Conservation (phyloP, 768 basidiomycete species). For the Leccinellum rugosiceps region DNA sequence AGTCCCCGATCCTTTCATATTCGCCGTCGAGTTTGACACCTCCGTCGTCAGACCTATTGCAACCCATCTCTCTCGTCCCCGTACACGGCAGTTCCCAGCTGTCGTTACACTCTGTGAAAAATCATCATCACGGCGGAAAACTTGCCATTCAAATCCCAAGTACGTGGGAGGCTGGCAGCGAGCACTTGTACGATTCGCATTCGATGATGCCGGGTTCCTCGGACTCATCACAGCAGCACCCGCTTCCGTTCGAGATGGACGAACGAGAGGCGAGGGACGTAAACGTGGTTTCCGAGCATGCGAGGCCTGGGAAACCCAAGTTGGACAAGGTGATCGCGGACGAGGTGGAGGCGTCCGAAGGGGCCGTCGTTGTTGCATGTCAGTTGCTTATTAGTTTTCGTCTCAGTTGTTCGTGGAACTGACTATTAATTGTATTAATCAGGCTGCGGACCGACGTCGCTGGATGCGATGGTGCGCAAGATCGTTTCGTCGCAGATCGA, state of each 20-base stretch:
- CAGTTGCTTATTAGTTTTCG: constrained; percentile 29
- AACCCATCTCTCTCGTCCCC: constrained; percentile 6
- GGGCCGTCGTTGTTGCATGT: constrained; percentile 68
- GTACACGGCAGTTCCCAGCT: not conserved
- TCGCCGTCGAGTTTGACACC: not conserved
- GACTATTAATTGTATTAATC: not conserved
- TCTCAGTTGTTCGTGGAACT: not conserved
- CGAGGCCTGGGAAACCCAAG: constrained; percentile 64
- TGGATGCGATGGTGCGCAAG: constrained; percentile 69
- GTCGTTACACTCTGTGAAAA: not conserved
- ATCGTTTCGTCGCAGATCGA: constrained; percentile 59
- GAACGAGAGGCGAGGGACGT: constrained; percentile 59
- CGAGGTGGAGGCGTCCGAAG: constrained; percentile 55
- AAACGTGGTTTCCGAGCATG: constrained; percentile 56
- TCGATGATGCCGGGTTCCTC: not conserved
- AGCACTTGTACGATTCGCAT: not conserved
- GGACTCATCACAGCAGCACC: not conserved
- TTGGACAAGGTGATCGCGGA: constrained; percentile 59
- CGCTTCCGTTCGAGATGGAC: constrained; percentile 45
- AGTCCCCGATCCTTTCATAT: constrained; percentile 1
- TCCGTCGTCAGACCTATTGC: not conserved
- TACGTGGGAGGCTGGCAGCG: not conserved
- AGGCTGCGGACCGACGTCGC: constrained; percentile 73
- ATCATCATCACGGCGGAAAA: constrained; percentile 7
- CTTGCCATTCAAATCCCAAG: not conserved